Conservation (phyloP, 768 basidiomycete genomes). For the Rhodotorula babjevae region DNA sequence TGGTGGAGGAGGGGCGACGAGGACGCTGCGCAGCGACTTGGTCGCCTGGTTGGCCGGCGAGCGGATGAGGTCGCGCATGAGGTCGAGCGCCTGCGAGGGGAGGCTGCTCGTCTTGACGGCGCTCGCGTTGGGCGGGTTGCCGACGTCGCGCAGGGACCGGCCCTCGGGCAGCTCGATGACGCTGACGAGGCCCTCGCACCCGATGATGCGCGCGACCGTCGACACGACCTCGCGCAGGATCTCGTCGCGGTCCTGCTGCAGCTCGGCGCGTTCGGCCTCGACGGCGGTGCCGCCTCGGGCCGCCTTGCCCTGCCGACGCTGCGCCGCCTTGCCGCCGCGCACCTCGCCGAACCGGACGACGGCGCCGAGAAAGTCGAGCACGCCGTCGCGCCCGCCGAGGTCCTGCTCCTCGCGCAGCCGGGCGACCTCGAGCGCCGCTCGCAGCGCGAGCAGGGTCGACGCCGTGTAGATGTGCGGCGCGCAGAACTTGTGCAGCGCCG, state of each 20-base stretch:
- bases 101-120: slow-evolving; percentile 28
- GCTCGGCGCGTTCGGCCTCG: background rate
- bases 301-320: background rate
- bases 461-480: slow-evolving; percentile 39
- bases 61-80: slow-evolving; percentile 43
- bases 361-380: slow-evolving; percentile 40
- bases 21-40: slow-evolving; percentile 36
- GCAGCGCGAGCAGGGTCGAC: slow-evolving; percentile 33
- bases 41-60: slow-evolving; percentile 44
- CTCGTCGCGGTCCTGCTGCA: slow-evolving; percentile 29
- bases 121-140: background rate
- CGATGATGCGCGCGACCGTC: slow-evolving; percentile 40
- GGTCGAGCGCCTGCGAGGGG: slow-evolving; percentile 34
- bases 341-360: slow-evolving; percentile 42
- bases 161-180: slow-evolving; percentile 35
- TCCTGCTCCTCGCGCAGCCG: slow-evolving; percentile 37
- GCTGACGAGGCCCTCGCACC: slow-evolving; percentile 41
- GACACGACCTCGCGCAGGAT: slow-evolving; percentile 41
- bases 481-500: slow-evolving; percentile 42
- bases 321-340: slow-evolving; percentile 17
- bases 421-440: slow-evolving; percentile 37
- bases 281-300: background rate
- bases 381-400: slow-evolving; percentile 38
- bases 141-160: slow-evolving; percentile 12
- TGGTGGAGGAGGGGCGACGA: slow-evolving; percentile 24